A percentile compares a stretch with the other conserved stretches of the same genome.
These are phyloP conservation scores for Termitomyces sp. DNA, from an alignment of 768 basidiomycete species.

Conservation along the genomic window DNA sequence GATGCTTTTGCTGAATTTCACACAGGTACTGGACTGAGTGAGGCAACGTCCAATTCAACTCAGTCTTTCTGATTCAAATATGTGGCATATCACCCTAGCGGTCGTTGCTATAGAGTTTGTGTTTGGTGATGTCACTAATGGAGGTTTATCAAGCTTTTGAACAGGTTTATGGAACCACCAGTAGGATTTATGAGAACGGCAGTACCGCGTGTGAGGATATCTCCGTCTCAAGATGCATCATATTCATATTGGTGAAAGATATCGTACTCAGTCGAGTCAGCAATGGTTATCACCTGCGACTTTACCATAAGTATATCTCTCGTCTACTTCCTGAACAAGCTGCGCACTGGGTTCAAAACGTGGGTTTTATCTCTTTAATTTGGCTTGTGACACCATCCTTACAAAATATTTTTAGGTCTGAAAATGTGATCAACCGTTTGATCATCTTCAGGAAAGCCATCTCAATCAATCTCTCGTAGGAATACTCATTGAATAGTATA, in stretches of 20 bases:
- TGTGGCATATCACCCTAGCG: neutral
- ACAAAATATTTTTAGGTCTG: neutral
- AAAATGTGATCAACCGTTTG: neutral
- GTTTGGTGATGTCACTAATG: neutral
- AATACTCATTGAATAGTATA: neutral
- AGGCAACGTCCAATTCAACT: neutral
- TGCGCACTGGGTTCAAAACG: neutral
- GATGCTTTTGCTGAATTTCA: neutral
- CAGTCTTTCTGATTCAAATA: neutral
- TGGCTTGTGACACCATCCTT: neutral
- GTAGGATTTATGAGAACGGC: no score
- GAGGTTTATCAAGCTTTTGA: no score
- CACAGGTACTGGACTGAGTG: neutral
- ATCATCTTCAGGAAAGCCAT: neutral
- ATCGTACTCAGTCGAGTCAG: neutral
- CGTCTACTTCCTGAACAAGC: neutral
- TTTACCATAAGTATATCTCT: neutral
- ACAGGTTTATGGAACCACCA: neutral
- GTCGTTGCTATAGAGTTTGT: neutral
- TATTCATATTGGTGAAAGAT: neutral
- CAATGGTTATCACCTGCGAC: neutral
- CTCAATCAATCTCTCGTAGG: neutral
- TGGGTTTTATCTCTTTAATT: neutral
- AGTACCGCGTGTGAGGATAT: neutral
- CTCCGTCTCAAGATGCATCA: neutral